Base-by-base conservation (phyloP, 805 yeast species). In the Metschnikowia corniflorae region DNA sequence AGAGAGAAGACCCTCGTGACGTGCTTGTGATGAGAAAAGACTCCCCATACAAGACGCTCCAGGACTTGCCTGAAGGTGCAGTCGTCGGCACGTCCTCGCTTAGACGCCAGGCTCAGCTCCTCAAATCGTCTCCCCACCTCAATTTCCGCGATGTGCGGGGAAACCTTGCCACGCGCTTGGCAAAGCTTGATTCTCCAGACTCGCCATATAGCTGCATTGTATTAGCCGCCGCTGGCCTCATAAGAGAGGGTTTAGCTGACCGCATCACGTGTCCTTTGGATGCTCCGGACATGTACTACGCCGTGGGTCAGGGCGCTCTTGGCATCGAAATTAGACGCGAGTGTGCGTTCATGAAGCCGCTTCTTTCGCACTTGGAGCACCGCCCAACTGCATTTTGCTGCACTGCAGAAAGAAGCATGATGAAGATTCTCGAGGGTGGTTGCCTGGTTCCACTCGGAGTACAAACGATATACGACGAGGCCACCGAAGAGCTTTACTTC, bases 271-370 rank as follows among this genome's bases (percentile, higher is more conserved):
- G 75, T 44, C 73, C 70, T 46, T 70, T 93, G 44, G 77, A 81
- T 38, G 71, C 79, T 5, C 83, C 86, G 22, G 85, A 82, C 37
- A 86, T 91, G 95, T 83, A 80, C 57, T 86, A 91, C 57, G 96
- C 98, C 1, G 96, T 93, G 30, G 98, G 98, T n/a, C 98, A 93
- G 66, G 98, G 98, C 46, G 97, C 97, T 0, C 63, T 93, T 29
- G 98, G 97, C 14, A 68, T 93, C 18, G 98, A 93, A 64, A 86
- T 91, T 48, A 75, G 94, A 51, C 73, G 73, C 40, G 75, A 72
- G 41, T 96, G 93, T 59, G 53, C 60, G 5, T 64, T 68, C 33
- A 75, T 85, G 61, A 65, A 65, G 49, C 60, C 71, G 37, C 69
- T 89, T 14, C 74, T 94, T 49, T 60, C 71, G 13, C 69, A 75